phyloP scores from a whole-genome alignment of 73 alveolate genomes.

The Paramecium tetraurelia region DNA sequence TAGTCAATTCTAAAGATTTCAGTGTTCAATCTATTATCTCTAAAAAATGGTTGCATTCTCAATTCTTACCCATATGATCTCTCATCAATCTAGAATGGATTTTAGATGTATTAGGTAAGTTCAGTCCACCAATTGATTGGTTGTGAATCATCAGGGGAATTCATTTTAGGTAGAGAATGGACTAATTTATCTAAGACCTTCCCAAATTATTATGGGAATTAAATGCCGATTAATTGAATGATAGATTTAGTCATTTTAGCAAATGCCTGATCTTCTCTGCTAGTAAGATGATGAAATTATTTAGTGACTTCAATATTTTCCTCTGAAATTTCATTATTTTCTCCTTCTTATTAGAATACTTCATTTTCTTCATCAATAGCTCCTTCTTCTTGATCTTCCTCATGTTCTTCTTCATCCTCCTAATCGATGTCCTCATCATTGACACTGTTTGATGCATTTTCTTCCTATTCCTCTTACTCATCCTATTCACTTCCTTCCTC shows the following conservation, averaged over 20 bases:
- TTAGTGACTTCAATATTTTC: slow-evolving; percentile 6
- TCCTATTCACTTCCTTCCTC: not conserved
- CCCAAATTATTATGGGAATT: not conserved
- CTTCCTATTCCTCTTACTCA: not conserved
- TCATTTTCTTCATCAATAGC: not conserved
- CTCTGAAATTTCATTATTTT: slow-evolving; percentile 6
- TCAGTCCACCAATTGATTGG: slow-evolving; percentile 30
- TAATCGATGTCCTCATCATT: not conserved
- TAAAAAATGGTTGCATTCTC: not conserved
- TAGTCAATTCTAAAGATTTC: not conserved
- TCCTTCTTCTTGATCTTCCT: not conserved
- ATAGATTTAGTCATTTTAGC: not conserved
- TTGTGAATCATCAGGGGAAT: not conserved
- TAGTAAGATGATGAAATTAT: not conserved
- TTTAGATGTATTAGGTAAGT: not conserved
- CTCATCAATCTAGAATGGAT: not conserved
- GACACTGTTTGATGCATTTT: not conserved
- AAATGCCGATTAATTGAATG: not conserved
- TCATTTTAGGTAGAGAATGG: not conserved
- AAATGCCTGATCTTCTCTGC: slow-evolving; percentile 24
- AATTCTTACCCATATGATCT: not conserved
- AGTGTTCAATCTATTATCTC: not conserved
- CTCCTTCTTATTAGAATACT: not conserved
- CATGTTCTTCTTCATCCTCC: not conserved
- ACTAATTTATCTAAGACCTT: not conserved